Conservation (phyloP, 2,329 filamentous ascomycete genomes). For the Phyllosticta capitalensis region DNA sequence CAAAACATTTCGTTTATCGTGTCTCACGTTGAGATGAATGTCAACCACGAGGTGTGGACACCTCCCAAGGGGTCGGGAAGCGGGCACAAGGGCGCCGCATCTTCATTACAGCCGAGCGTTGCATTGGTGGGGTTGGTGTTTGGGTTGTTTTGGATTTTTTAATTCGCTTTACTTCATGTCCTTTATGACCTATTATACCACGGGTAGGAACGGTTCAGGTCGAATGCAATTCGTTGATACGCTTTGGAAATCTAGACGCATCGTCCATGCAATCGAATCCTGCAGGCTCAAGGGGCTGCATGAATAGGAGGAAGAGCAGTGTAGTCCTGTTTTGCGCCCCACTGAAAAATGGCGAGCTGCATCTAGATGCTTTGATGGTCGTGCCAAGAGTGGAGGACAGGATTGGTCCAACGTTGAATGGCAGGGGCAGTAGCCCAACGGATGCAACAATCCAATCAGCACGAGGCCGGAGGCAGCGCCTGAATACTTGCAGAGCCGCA, state of each 20-base stretch:
- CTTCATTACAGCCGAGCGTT: not conserved
- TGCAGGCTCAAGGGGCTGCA: no score
- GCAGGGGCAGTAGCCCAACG: not conserved
- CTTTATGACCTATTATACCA: no score
- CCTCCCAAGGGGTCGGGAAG: not conserved
- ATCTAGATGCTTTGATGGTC: not conserved
- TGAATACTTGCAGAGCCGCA: not conserved
- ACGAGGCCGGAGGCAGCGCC: not conserved
- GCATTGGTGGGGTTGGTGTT: not conserved
- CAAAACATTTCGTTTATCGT: conserved; percentile 12
- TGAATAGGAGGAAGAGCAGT: no score
- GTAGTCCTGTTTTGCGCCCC: no score
- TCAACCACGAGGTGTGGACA: not conserved
- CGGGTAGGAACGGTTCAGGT: no score
- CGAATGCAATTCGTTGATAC: no score
- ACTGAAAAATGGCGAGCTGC: not conserved
- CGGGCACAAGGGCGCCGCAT: not conserved
- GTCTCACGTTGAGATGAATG: conserved; percentile 1
- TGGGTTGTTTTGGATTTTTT: not conserved
- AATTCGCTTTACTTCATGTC: no score
- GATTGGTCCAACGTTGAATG: not conserved
- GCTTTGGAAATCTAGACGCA: no score
- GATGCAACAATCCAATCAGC: not conserved
- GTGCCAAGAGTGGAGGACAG: not conserved
- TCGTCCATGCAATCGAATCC: no score